phyloP scores from a whole-genome alignment of 371 early-diverging fungal genomes.

The Batrachochytrium dendrobatidis region DNA sequence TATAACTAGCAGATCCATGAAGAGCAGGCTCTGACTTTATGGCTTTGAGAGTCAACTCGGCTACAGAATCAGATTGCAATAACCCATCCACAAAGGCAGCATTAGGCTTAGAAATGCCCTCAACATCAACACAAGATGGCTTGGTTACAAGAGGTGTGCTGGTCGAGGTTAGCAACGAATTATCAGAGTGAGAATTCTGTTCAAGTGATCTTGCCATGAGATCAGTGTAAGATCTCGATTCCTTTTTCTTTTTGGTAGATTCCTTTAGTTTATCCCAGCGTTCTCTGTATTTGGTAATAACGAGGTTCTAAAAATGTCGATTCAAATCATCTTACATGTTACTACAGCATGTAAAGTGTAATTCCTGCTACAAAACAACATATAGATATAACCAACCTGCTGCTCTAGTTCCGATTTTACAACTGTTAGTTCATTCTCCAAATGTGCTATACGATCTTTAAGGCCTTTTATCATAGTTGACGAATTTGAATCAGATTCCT shows the following conservation, averaged over 20 bases:
- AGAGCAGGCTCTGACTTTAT: too few relatives aligned
- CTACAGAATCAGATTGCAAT: too few relatives aligned
- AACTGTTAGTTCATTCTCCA: neutral
- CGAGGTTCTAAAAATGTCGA: neutral
- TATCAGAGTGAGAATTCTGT: too few relatives aligned
- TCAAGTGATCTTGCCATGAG: too few relatives aligned
- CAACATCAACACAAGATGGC: too few relatives aligned
- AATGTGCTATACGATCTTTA: neutral
- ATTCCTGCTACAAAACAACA: neutral
- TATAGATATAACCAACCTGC: neutral
- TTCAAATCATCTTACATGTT: neutral
- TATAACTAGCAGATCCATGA: too few relatives aligned
- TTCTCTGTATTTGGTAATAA: slow-evolving; percentile 67
- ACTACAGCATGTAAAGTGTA: neutral
- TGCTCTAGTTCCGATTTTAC: neutral
- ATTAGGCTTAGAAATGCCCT: too few relatives aligned
- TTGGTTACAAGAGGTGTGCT: too few relatives aligned
- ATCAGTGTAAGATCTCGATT: slow-evolving; percentile 19
- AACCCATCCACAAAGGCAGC: too few relatives aligned
- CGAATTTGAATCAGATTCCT: neutral
- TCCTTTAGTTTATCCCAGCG: slow-evolving; percentile 87
- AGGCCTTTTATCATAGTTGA: neutral
- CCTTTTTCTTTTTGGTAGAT: slow-evolving; percentile 61
- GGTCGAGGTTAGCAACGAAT: too few relatives aligned
- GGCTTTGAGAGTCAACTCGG: too few relatives aligned